Evolutionary conservation across 192 early-diverging fungal genomes (phyloP), one percentile per base, ranked within the genome.

Genomic region (Borealophlyctis nickersoniae): DNA sequence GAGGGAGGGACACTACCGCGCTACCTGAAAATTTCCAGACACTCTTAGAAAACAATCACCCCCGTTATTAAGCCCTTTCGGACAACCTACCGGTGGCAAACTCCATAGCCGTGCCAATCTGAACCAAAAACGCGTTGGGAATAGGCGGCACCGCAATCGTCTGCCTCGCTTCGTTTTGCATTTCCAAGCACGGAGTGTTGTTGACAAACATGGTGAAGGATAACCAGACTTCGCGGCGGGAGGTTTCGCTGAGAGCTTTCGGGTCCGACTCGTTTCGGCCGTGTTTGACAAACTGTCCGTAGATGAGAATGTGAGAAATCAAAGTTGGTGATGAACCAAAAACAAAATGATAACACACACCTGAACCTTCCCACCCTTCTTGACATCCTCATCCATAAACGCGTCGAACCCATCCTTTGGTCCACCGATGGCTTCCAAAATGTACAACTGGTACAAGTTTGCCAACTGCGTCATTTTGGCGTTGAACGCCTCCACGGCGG

Each of bases 61-160:
- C n/a, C n/a, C n/a, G n/a, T n/a, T n/a, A n/a, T n/a, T n/a, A n/a
- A n/a, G n/a, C n/a, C n/a, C n/a, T n/a, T n/a, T n/a, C n/a, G n/a
- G n/a, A n/a, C n/a, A n/a, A n/a, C n/a, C n/a, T n/a, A 62, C 52
- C 48, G 24, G 60, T 62, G n/a, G 60, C 60, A 52, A 62, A 62
- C 14, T n/a, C n/a, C 24, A 62, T 27, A 26, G 49, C 39, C 13
- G 49, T 55, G 45, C 60, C 60, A 11, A 31, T 56, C 26, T 62
- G 60, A 14, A 62, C 60, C n/a, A 62, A 31, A 11, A 62, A 35
- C 14, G 60, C 36, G 23, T 22, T 23, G 22, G 60, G 60, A 24
- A 62, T 14, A 1, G 60, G 49, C 26, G 60, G 60, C 2, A 62
- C 23, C 24, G n/a, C 14, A 13, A 62, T 16, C 16, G 60, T 52